A percentile compares a stretch with the other conserved stretches of the same genome.
Conservation (phyloP, 2,329 filamentous ascomycete genomes). For the Tolypocladium amazonense region DNA sequence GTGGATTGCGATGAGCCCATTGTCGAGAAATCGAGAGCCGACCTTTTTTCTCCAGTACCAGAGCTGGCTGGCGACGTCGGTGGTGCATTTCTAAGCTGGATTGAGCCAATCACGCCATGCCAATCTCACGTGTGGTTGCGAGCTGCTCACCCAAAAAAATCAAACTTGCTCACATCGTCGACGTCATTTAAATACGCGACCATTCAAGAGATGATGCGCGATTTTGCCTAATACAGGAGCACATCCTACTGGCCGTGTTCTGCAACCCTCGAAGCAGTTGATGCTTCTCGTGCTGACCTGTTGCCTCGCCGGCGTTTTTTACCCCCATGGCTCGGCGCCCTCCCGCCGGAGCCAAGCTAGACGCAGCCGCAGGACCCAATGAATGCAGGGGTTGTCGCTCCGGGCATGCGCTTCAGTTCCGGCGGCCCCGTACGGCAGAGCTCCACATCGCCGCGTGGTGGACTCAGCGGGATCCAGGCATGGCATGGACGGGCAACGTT, state of each 20-base stretch:
- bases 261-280: not conserved
- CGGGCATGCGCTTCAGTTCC: not conserved
- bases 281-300: not conserved
- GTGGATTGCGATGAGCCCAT: not conserved
- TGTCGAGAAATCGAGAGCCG: not conserved
- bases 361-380: not conserved
- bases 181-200: not conserved
- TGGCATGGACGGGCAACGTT: not conserved
- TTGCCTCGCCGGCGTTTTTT: not conserved
- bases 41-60: constrained; percentile 7
- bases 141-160: constrained; percentile 6
- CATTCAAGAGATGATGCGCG: no score
- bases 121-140: constrained; percentile 17
- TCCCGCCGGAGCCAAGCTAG: not conserved
- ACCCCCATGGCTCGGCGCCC: not conserved
- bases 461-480: not conserved
- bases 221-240: not conserved
- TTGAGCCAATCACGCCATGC: not conserved
- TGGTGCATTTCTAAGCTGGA: not conserved
- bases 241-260: not conserved
- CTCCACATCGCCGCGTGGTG: not conserved
- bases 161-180: not conserved
- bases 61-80: constrained; percentile 7
- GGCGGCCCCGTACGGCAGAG: not conserved
- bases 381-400: not conserved